Evolutionary conservation across 1,284 basidiomycete species (phyloP), one percentile per base, ranked within the genome.

Genomic region (Fomitopsis pinicola): DNA sequence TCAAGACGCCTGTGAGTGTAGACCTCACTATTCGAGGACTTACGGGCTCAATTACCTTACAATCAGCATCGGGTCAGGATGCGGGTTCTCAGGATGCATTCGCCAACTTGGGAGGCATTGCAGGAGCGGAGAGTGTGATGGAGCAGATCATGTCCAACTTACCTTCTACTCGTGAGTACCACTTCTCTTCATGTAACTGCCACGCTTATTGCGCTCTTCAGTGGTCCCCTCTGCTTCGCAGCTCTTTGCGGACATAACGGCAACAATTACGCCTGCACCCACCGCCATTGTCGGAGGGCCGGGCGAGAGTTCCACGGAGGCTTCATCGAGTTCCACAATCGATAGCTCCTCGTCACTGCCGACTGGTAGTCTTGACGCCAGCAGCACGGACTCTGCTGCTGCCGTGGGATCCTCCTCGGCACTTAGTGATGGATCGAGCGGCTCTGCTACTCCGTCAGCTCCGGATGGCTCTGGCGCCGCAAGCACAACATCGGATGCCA

Each of bases 111-210:
- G 59, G 59, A n/a, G 59, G 59, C 5, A 3, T 22, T 2, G 3
- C 22, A 2, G 59, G 42, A 26, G 28, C 46, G 5, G 42, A 44
- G 9, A 50, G n/a, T 9, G 15, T 59, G 17, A 36, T 55, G 15
- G 53, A 59, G 4, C 52, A 59, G 42, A 46, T 59, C 28, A 33
- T 59, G 17, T 33, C 59, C 17, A 53, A 36, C 15, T 35, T 59
- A 42, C 59, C 59, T 46, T 42, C 59, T 22, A 55, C 26, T 35
- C 52, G 59, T 59, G 30, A 54, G 59, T 42, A 38, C 2, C 9
- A 33, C 30, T 10, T 19, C 22, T 30, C 14, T 35, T 14, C 42
- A n/a, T 42, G 15, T 10, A 17, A 22, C 30, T 8, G 8, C 52
- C 8, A n/a, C 46, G 42, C 22, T 30, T 6, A 36, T 35, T 22